Evolutionary conservation across 2,329 filamentous ascomycete species (phyloP).

Genomic region (Ophiostoma himal-ulmi): DNA sequence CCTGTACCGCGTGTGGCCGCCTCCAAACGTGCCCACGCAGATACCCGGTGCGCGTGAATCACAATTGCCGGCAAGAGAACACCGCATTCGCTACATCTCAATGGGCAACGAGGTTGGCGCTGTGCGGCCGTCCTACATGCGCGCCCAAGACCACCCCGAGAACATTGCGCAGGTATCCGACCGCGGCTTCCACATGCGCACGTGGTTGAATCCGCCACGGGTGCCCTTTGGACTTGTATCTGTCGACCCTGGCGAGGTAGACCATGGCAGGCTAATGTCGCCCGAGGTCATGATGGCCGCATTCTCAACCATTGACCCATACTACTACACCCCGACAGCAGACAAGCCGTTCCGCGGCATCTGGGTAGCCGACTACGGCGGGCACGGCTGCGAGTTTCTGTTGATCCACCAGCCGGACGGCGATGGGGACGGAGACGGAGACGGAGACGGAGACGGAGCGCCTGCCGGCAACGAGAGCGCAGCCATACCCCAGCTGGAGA

Average conservation of each 20-base stretch:
- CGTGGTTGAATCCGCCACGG: constrained; percentile 55
- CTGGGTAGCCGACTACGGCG: constrained; percentile 85
- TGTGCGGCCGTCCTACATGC: background rate
- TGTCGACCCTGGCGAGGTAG: too few relatives aligned
- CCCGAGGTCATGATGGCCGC: constrained; percentile 36
- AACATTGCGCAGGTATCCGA: constrained; percentile 54
- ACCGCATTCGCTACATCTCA: background rate
- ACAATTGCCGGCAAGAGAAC: background rate
- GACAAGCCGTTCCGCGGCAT: constrained; percentile 83
- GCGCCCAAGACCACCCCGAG: background rate
- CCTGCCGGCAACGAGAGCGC: constrained; percentile 23
- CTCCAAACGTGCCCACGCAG: background rate
- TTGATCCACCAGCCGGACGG: constrained; percentile 66
- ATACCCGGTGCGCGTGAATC: background rate
- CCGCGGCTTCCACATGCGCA: constrained; percentile 64
- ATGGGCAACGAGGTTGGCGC: too few relatives aligned
- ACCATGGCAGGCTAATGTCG: too few relatives aligned
- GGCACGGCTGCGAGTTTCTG: constrained; percentile 84
- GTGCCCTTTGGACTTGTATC: too few relatives aligned
- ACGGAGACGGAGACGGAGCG: constrained; percentile 33
- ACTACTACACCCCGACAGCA: constrained; percentile 71
- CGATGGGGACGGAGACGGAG: constrained; percentile 31
- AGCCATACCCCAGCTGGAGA: constrained; percentile 36
- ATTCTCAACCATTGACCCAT: constrained; percentile 64
- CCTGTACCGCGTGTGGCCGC: background rate